Conservation (phyloP, 805 yeast species). For the Teunomyces kruisii region DNA sequence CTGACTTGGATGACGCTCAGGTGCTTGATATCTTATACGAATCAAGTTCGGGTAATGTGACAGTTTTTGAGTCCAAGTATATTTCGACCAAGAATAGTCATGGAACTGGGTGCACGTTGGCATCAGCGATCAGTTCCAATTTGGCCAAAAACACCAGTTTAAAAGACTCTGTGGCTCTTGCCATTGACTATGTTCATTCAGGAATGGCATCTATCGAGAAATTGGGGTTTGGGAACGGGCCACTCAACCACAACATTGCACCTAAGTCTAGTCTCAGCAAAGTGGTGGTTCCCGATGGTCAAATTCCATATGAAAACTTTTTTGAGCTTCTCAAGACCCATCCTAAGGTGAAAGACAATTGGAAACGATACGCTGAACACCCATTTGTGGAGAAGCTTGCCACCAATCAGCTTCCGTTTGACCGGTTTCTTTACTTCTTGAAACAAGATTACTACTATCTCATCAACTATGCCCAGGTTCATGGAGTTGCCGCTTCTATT, state of each 20-base stretch:
- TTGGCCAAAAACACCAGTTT: slow-evolving; percentile 56
- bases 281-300: slow-evolving; percentile 8
- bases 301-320: neutral
- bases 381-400: slow-evolving; percentile 59
- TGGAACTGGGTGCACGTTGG: slow-evolving; percentile 89
- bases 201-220: slow-evolving; percentile 50
- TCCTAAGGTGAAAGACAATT: slow-evolving; percentile 51
- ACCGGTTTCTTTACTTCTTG: slow-evolving; percentile 53
- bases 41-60: slow-evolving; percentile 30
- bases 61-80: slow-evolving; percentile 48
- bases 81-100: slow-evolving; percentile 60
- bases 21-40: slow-evolving; percentile 57
- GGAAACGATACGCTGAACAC: slow-evolving; percentile 63
- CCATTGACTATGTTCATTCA: slow-evolving; percentile 64
- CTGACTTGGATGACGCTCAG: neutral
- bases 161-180: slow-evolving; percentile 49
- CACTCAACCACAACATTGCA: slow-evolving; percentile 64
- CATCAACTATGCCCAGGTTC: slow-evolving; percentile 65
- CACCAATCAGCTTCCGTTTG: slow-evolving; percentile 46
- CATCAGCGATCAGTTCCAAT: slow-evolving; percentile 77
- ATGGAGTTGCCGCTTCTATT: slow-evolving; percentile 60
- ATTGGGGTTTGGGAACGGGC: slow-evolving; percentile 61
- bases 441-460: slow-evolving; percentile 71
- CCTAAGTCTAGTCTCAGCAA: slow-evolving; percentile 15
- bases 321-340: slow-evolving; percentile 55